Percentiles rank a stretch among this genome's conserved stretches.
Evolutionary conservation across 2,329 filamentous ascomycete genomes (phyloP).

Genomic region (Cordyceps cicadae): DNA sequence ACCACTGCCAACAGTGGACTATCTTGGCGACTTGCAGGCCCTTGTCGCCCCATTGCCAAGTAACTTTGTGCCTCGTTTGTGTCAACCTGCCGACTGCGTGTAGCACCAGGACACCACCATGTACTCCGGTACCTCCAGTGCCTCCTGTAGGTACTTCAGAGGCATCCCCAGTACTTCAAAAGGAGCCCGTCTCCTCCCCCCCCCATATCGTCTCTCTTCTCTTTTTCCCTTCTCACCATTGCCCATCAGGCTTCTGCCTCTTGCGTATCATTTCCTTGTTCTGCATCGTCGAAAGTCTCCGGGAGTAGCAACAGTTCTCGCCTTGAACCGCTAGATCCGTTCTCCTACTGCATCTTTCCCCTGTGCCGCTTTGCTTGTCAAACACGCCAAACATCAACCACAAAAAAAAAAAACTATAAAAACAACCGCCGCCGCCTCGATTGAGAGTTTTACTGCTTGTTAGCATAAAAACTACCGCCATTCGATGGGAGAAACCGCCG

Average conservation of each 20-base stretch:
- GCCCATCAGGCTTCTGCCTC: conserved; percentile 12
- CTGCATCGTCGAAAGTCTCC: background rate
- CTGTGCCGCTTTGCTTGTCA: conserved; percentile 6
- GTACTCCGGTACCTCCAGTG: background rate
- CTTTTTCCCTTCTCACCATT: conserved; percentile 14
- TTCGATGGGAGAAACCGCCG: conserved; percentile 35
- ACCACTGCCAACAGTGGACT: background rate
- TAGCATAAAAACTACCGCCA: conserved; percentile 21
- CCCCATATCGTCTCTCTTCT: conserved; percentile 17
- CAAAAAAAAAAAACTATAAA: background rate
- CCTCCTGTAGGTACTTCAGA: background rate
- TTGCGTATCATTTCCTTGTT: conserved; percentile 8
- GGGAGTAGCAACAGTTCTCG: background rate
- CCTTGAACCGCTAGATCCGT: background rate
- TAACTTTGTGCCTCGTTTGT: background rate
- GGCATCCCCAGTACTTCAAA: conserved; percentile 1
- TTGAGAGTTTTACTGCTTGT: conserved; percentile 11
- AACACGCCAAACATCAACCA: background rate
- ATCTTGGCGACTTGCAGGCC: background rate
- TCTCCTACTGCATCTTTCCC: conserved; percentile 12
- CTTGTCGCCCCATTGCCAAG: background rate
- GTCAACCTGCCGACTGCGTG: background rate
- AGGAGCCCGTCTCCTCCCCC: conserved; percentile 13
- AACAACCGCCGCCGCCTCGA: background rate
- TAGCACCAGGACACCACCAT: background rate